Percentiles rank a stretch among this genome's conserved stretches.
These are phyloP conservation scores for Candida ipomoeae DNA, from an alignment of 805 yeast species.

Conservation along the genomic window DNA sequence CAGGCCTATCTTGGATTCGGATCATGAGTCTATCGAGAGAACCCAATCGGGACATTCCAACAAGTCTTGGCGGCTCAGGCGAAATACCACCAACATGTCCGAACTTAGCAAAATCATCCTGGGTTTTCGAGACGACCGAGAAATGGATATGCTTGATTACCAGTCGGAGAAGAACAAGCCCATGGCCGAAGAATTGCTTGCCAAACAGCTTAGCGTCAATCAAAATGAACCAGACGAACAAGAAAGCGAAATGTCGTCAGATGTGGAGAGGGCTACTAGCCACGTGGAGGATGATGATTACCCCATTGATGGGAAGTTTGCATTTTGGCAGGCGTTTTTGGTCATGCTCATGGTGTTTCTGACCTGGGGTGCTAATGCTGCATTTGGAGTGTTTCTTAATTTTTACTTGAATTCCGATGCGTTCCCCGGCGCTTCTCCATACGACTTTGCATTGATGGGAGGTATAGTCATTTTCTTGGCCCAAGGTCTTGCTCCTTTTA, in stretches of 20 bases:
- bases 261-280: not conserved
- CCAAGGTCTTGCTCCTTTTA: conserved; percentile 55
- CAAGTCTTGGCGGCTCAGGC: conserved; percentile 7
- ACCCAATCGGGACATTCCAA: conserved; percentile 5
- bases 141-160: conserved; percentile 13
- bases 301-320: conserved; percentile 18
- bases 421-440: conserved; percentile 51
- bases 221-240: not conserved
- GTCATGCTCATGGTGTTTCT: conserved; percentile 40
- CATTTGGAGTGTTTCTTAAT: conserved; percentile 55
- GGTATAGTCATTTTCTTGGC: conserved; percentile 63
- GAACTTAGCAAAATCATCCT: conserved; percentile 15
- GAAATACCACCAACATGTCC: conserved; percentile 10
- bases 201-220: conserved; percentile 7
- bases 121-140: conserved; percentile 17
- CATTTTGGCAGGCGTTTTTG: conserved; percentile 19
- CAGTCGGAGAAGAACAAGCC: conserved; percentile 9
- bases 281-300: conserved; percentile 8
- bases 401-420: conserved; percentile 40
- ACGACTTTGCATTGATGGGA: conserved; percentile 64
- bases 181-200: conserved; percentile 13
- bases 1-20: conserved; percentile 4
- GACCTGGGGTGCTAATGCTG: conserved; percentile 58
- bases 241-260: not conserved
- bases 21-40: conserved; percentile 2